These are phyloP conservation scores for Protomyces gravidus DNA, from an alignment of 1,139 yeast genomes.

Conservation along the genomic window DNA sequence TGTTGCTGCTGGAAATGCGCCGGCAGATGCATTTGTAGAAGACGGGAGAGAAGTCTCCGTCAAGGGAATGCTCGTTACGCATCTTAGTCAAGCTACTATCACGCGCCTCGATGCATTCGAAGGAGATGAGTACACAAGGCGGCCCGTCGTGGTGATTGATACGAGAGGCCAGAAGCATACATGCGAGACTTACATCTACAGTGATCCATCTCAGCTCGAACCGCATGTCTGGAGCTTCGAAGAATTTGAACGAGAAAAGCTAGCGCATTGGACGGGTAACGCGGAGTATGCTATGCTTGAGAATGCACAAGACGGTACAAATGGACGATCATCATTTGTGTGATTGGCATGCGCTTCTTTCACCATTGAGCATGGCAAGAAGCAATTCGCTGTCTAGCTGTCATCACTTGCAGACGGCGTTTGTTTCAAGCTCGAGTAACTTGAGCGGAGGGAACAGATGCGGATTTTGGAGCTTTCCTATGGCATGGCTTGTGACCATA, in stretches of 20 bases:
- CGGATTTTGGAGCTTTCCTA: too few relatives aligned
- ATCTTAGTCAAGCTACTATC: neutral
- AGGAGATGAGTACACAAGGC: constrained; percentile 23
- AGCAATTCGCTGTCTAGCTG: too few relatives aligned
- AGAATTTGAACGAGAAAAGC: constrained; percentile 2
- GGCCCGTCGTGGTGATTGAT: neutral
- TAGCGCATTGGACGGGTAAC: constrained; percentile 12
- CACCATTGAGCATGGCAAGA: too few relatives aligned
- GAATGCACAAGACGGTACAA: constrained; percentile 2
- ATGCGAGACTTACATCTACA: constrained; percentile 11
- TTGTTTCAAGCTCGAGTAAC: too few relatives aligned
- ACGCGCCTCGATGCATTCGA: constrained; percentile 23
- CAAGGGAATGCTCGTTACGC: constrained; percentile 9
- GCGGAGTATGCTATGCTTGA: constrained; percentile 12
- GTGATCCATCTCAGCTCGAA: constrained; percentile 1
- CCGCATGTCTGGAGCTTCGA: constrained; percentile 14
- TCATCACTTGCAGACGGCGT: too few relatives aligned
- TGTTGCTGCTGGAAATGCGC: neutral
- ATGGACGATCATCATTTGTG: neutral
- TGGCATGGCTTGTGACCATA: too few relatives aligned
- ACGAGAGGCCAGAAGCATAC: neutral
- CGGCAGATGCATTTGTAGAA: neutral
- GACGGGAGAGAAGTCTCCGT: neutral
- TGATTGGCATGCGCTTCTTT: too few relatives aligned
- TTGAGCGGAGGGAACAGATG: too few relatives aligned